Base-by-base conservation (phyloP, 2,329 filamentous ascomycete species). In the Chaetomium sp. region DNA sequence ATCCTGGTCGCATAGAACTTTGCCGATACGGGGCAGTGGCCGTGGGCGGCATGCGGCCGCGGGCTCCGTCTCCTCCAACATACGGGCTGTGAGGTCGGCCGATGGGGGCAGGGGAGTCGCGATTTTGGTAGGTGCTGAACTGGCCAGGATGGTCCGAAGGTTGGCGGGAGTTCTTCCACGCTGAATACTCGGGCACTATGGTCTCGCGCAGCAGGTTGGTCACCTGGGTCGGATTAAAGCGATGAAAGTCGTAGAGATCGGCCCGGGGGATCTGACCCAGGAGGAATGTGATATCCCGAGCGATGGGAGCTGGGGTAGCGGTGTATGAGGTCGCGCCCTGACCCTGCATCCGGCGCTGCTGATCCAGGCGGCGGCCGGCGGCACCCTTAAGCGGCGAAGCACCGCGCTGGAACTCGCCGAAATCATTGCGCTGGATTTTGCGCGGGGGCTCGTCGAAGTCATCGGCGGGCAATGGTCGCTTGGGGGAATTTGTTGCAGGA, bases 321-420 rank as follows among this genome's bases (percentile, higher is more conserved):
- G 65, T 72, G 45, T 76, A 74, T 7, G 74, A 73, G n/a, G 73
- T 73, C 42, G 73, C 71, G 13, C 77, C 76, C 68, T 81, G 80
- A 13, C 81, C 80, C 69, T 85, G 85, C 70, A 84, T 87, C 5
- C 87, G 82, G 59, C 87, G 84, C 74, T 92, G 88, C 74, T 95
- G 90, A 72, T 95, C 92, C 25, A 96, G 82, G 42, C 93, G 89
- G 63, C 93, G 89, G 29, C 92, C 92, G 45, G 94, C 92, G 1
- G 92, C 91, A 16, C 92, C 92, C 75, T 98, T 99, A 45, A 98
- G 83, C 0, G 96, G 95, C 5, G 94, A 98, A 63, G 91, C 93
- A n/a, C 90, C 93, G 58, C 95, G 88, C 61, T 89, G 86, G 66
- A 97, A 85, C 75, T 97, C 97, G 70, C 93, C 90, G 4, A 74